These are phyloP conservation scores for Vitis amurensis DNA, from an alignment of 164 flowering plant species.

Conservation along the genomic window DNA sequence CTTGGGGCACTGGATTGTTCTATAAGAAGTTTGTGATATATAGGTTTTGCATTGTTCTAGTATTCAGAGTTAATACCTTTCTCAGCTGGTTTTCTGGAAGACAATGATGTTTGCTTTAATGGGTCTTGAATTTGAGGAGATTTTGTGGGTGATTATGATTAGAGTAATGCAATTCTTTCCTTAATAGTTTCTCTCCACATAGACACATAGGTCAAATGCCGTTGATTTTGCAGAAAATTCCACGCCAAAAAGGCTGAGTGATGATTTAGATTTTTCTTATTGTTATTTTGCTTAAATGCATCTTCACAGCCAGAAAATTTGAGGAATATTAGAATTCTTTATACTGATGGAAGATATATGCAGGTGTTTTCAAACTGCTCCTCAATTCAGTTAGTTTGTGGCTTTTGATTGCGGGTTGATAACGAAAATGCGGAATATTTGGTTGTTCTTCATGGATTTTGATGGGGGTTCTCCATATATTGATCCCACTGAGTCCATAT, in stretches of 20 bases:
- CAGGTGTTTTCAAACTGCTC: no score
- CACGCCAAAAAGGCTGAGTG: no score
- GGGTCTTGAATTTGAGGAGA: neutral
- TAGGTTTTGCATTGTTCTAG: neutral
- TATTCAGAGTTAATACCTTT: neutral
- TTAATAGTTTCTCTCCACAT: no score
- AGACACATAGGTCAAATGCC: no score
- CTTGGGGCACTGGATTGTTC: neutral
- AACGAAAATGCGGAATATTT: conserved; percentile 43
- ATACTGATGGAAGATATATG: no score
- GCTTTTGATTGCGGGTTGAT: neutral
- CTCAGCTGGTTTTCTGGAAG: neutral
- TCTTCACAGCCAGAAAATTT: no score
- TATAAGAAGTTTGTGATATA: neutral
- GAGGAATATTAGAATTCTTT: no score
- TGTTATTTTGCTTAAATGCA: no score
- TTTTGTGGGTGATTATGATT: neutral
- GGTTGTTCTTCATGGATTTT: conserved; percentile 47
- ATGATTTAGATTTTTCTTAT: no score
- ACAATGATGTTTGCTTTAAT: neutral
- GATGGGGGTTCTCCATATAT: conserved; percentile 48
- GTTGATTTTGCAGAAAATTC: no score
- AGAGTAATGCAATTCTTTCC: no score
- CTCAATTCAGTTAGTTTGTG: neutral
- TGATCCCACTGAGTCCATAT: conserved; percentile 39